These are phyloP conservation scores for Iris pallida DNA, from an alignment of 116 monocot species.

Conservation along the genomic window DNA sequence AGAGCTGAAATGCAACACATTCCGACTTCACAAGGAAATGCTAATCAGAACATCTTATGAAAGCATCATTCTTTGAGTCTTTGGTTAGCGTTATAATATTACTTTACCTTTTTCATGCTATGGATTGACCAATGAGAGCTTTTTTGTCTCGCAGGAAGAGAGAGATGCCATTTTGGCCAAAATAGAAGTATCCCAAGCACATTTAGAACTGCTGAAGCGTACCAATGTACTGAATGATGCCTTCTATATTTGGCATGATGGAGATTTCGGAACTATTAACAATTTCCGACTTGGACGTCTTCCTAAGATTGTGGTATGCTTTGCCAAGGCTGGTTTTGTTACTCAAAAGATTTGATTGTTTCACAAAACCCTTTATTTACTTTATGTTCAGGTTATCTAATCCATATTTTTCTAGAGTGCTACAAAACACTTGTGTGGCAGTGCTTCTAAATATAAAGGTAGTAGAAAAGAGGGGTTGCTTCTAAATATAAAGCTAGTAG, in stretches of 20 bases:
- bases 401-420: no score
- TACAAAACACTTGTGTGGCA: no score
- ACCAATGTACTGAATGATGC: slow-evolving; percentile 95
- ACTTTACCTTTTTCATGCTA: neutral
- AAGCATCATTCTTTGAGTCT: no score
- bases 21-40: no score
- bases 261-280: slow-evolving; percentile 94
- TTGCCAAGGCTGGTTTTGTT: neutral
- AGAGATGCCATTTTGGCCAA: slow-evolving; percentile 97
- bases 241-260: slow-evolving; percentile 84
- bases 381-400: no score
- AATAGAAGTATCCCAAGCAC: slow-evolving; percentile 92
- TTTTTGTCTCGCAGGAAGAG: slow-evolving; percentile 62
- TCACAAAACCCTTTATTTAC: no score
- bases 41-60: no score
- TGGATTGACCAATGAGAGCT: neutral
- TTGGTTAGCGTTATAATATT: neutral
- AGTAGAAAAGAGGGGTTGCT: no score
- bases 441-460: no score
- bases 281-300: slow-evolving; percentile 94
- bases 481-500: no score
- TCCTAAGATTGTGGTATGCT: slow-evolving; percentile 69
- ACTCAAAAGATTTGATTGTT: no score
- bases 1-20: no score
- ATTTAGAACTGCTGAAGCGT: slow-evolving; percentile 77